These are phyloP conservation scores for Leptomonas pyrrhocoris DNA, from an alignment of 208 protist genomes.

Conservation along the genomic window DNA sequence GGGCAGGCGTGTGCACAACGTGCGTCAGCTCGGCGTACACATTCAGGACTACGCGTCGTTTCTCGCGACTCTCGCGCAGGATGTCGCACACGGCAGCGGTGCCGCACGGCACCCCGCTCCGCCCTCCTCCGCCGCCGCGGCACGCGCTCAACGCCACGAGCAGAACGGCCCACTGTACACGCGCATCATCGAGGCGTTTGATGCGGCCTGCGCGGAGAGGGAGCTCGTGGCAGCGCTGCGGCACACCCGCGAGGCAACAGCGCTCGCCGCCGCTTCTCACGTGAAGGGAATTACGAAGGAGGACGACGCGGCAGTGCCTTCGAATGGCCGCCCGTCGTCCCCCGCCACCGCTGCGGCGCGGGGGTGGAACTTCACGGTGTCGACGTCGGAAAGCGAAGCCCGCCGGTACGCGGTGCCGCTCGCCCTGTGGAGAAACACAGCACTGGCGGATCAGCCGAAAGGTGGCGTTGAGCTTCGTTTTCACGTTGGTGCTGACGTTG, in stretches of 20 bases:
- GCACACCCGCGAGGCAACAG: slow-evolving; percentile 6
- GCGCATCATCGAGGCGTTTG: slow-evolving; percentile 26
- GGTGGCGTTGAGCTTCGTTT: slow-evolving; percentile 24
- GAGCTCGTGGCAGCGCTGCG: slow-evolving; percentile 10
- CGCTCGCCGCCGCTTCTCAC: background rate
- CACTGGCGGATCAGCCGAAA: background rate
- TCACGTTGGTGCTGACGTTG: slow-evolving; percentile 9
- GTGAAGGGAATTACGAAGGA: background rate
- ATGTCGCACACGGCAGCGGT: slow-evolving; percentile 10
- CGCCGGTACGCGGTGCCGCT: slow-evolving; percentile 23
- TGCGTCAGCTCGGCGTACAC: slow-evolving; percentile 73
- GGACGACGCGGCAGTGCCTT: background rate
- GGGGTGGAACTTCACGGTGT: background rate
- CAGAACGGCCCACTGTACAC: slow-evolving; percentile 42
- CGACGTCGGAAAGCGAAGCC: slow-evolving; percentile 19
- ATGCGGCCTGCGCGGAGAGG: slow-evolving; percentile 16
- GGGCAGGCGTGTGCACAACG: slow-evolving; percentile 18
- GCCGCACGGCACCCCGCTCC: background rate
- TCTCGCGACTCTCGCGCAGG: slow-evolving; percentile 47
- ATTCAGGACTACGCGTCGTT: slow-evolving; percentile 73
- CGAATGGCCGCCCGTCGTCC: background rate
- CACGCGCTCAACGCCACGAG: slow-evolving; percentile 1
- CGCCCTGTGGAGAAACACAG: slow-evolving; percentile 15
- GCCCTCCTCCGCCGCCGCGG: background rate
- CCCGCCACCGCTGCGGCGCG: slow-evolving; percentile 1